Evolutionary conservation across 345 rosid species (phyloP).

Genomic region (Iberis pinnata): DNA sequence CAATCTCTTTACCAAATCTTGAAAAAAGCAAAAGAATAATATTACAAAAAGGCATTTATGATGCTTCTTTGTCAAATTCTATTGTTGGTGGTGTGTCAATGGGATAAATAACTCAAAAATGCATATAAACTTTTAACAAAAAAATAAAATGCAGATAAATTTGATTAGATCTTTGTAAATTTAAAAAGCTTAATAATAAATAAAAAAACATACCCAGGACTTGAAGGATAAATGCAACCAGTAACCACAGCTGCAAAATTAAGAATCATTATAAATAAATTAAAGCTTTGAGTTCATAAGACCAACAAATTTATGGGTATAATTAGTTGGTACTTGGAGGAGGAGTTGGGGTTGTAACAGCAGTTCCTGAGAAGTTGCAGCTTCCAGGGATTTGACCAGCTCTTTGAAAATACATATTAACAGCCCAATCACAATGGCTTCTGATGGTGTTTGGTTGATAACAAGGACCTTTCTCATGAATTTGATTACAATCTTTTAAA

Average conservation of each 20-base stretch:
- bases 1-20: slow-evolving; percentile 19
- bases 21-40: slow-evolving; percentile 5
- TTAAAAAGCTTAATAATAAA: no score
- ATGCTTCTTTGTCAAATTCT: no score
- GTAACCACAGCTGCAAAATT: slow-evolving; percentile 37
- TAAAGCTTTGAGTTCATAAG: neutral
- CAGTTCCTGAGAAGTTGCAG: slow-evolving; percentile 77
- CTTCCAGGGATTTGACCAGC: slow-evolving; percentile 45
- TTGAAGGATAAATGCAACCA: slow-evolving; percentile 52
- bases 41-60: neutral
- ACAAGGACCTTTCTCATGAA: slow-evolving; percentile 66
- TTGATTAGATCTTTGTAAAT: no score
- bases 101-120: neutral
- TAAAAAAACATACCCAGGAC: slow-evolving; percentile 44
- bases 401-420: slow-evolving; percentile 75
- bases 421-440: slow-evolving; percentile 86
- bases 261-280: neutral
- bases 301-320: neutral
- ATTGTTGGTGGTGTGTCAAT: neutral
- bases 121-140: neutral
- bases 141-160: no score
- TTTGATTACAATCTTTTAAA: slow-evolving; percentile 49
- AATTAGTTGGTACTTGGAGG: slow-evolving; percentile 54
- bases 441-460: slow-evolving; percentile 61
- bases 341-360: slow-evolving; percentile 34